Evolutionary conservation across 1,139 yeast species (phyloP), one percentile per base, ranked within the genome.

Genomic region (Candida buenavistaensis): DNA sequence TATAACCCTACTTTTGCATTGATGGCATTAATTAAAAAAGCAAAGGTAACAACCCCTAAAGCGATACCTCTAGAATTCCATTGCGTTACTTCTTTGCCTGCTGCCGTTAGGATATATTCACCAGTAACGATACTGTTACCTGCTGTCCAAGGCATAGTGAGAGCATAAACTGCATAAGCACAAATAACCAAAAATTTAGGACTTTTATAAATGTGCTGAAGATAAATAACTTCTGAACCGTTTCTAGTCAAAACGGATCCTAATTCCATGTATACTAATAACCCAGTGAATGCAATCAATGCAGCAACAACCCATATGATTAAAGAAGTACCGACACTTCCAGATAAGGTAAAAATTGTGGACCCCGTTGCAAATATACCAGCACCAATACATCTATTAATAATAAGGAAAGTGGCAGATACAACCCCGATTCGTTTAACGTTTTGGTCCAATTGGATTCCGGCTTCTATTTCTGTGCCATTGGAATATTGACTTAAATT

Each of bases 301-400:
- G 88, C 77, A 32, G 95, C 96, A 13, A 81, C 76, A 19, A 80
- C 75, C 95, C 95, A 87, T 59, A 87, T 64, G 40, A 83, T 59
- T 38, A 87, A 64, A 1, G 90, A 63, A 29, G 84, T 62, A 13
- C 95, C 95, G 10, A 86, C 86, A 12, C 90, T 81, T 4, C 95
- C 94, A 19, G 82, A 72, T 41, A 81, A 66, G 3, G 66, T 55
- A 50, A 72, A 83, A 41, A 87, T 84, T 13, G 87, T 79, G n/a
- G 92, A 79, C 3, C 94, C 88, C 4, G 90, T 83, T 26, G 92
- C 81, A 57, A 87, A 87, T 35, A 87, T 84, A 55, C 95, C 96
- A 7, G 95, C 86, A 45, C 96, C 96, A 47, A 87, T 72, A 81
- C 85, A 85, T 57, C 95, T 71, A 56, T 86, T 86, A 50, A 85